Percentiles rank a stretch among this genome's conserved stretches.
Conservation (phyloP, 2,329 filamentous ascomycete genomes). For the Pseudogymnoascus sp. region DNA sequence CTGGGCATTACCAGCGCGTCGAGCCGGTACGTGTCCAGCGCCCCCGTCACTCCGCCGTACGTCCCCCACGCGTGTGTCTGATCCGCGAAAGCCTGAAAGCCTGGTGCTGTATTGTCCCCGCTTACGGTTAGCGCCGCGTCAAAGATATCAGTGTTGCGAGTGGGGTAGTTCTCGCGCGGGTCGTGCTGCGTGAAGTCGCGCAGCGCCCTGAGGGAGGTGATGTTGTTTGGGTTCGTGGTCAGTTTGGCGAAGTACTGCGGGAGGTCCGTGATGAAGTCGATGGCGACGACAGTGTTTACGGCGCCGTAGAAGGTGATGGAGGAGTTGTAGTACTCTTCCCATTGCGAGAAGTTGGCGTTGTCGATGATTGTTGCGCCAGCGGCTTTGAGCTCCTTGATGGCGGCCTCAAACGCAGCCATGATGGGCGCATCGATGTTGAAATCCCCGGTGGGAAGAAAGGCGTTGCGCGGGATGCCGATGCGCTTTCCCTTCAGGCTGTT, state of each 20-base stretch:
- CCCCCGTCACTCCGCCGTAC: slow-evolving; percentile 50
- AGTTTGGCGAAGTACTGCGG: slow-evolving; percentile 48
- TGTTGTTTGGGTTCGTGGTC: slow-evolving; percentile 46
- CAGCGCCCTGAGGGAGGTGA: slow-evolving; percentile 43
- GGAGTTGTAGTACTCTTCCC: slow-evolving; percentile 33
- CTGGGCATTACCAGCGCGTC: slow-evolving; percentile 56
- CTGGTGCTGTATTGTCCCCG: slow-evolving; percentile 46
- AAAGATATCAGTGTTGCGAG: slow-evolving; percentile 49
- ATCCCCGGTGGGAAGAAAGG: slow-evolving; percentile 33
- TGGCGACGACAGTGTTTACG: slow-evolving; percentile 39
- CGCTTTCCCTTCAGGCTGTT: slow-evolving; percentile 46
- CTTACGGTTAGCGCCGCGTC: slow-evolving; percentile 41
- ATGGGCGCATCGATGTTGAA: slow-evolving; percentile 30
- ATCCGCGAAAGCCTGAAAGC: slow-evolving; percentile 32
- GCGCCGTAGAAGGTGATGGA: slow-evolving; percentile 19
- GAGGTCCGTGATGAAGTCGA: slow-evolving; percentile 52
- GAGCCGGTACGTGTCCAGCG: slow-evolving; percentile 45
- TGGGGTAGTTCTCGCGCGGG: slow-evolving; percentile 48
- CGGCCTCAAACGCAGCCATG: slow-evolving; percentile 46
- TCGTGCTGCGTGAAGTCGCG: slow-evolving; percentile 46
- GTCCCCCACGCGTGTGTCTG: slow-evolving; percentile 1
- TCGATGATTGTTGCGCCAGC: slow-evolving; percentile 54
- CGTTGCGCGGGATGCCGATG: slow-evolving; percentile 56
- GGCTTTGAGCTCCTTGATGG: slow-evolving; percentile 41
- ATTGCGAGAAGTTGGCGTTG: slow-evolving; percentile 48